Conservation (phyloP, 306 rosid genomes). For the Vigna unguiculata region DNA sequence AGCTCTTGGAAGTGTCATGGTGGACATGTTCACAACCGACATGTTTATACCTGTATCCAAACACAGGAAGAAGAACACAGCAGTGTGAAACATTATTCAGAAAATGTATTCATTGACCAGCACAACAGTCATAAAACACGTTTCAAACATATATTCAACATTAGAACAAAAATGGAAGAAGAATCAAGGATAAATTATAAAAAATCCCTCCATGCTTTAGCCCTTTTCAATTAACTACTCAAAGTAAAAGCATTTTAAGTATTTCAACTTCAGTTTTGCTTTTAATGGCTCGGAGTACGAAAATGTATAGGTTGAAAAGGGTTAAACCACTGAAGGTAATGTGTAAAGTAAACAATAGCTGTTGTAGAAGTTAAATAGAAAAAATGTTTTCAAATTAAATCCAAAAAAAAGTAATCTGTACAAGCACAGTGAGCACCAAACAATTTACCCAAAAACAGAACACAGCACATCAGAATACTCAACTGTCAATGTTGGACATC, state of each 20-base stretch:
- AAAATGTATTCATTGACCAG: neutral
- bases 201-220: neutral
- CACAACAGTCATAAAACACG: constrained; percentile 1
- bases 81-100: neutral
- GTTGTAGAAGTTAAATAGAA: neutral
- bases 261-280: neutral
- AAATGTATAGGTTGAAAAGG: no score
- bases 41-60: constrained; percentile 47
- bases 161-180: constrained; percentile 18
- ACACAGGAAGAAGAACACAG: neutral
- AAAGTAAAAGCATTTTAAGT: no score
- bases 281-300: no score
- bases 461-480: neutral
- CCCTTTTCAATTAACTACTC: neutral
- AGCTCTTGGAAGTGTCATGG: constrained; percentile 48
- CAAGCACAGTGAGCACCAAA: neutral
- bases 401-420: neutral
- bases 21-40: constrained; percentile 51
- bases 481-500: neutral
- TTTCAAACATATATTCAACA: neutral
- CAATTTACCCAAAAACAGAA: neutral
- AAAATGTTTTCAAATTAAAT: neutral
- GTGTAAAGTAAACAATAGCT: neutral
- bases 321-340: neutral
- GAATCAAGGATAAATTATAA: neutral